Conservation (phyloP, 441 rosid species). For the Gossypium aridum region DNA sequence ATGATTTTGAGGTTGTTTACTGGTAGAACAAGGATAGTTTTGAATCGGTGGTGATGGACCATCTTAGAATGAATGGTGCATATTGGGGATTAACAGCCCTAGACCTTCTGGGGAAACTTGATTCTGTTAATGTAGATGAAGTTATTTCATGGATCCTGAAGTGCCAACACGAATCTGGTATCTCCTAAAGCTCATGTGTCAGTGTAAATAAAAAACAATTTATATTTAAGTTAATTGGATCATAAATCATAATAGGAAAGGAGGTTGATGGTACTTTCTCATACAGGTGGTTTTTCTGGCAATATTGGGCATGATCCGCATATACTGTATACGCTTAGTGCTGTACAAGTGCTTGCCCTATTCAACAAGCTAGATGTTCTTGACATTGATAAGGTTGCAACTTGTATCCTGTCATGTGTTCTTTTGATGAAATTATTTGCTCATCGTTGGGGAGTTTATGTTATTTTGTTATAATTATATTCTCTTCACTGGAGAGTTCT, state of each 20-base stretch:
- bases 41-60: constrained; percentile 80
- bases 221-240: neutral
- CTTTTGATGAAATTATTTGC: neutral
- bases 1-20: neutral
- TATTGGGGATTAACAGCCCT: constrained; percentile 87
- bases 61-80: constrained; percentile 80
- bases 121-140: constrained; percentile 46
- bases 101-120: constrained; percentile 69
- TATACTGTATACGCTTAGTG: constrained; percentile 71
- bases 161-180: constrained; percentile 68
- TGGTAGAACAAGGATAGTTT: constrained; percentile 70
- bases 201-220: neutral
- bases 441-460: neutral
- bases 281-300: constrained; percentile 88
- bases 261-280: constrained; percentile 6
- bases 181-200: neutral
- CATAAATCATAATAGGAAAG: neutral
- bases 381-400: constrained; percentile 56
- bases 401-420: constrained; percentile 59
- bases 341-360: constrained; percentile 83
- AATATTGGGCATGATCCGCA: constrained; percentile 89
- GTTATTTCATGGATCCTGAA: constrained; percentile 72
- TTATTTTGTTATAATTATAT: neutral
- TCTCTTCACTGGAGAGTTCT: neutral
- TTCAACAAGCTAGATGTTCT: constrained; percentile 65